Evolutionary conservation across 768 basidiomycete species (phyloP).

Genomic region (Strobilomyces dryophilus): DNA sequence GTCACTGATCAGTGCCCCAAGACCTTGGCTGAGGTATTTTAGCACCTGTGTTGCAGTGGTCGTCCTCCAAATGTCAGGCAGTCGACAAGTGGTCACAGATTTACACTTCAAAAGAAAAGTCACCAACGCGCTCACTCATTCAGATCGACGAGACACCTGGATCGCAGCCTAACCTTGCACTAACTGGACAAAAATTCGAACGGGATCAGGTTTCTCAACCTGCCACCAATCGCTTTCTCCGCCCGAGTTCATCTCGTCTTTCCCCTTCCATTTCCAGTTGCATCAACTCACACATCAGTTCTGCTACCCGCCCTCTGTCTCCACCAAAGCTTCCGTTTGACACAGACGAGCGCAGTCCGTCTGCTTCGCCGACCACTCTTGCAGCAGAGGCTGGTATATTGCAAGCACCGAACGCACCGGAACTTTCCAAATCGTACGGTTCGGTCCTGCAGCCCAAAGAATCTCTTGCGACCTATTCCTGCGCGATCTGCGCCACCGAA

Average conservation of each 20-base stretch:
- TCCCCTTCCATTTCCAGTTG: conserved; percentile 38
- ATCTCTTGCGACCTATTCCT: conserved; percentile 64
- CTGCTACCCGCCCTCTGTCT: conserved; percentile 54
- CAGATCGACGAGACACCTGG: conserved; percentile 14
- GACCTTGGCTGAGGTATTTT: conserved; percentile 14
- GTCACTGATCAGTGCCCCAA: conserved; percentile 2
- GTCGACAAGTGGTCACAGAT: conserved; percentile 80
- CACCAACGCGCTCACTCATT: conserved; percentile 38
- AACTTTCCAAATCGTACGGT: conserved; percentile 78
- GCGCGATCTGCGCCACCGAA: conserved; percentile 55
- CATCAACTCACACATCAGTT: conserved; percentile 56
- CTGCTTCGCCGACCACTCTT: conserved; percentile 37
- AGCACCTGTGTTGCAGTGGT: conserved; percentile 72
- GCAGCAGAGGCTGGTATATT: conserved; percentile 59
- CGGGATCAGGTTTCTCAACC: conserved; percentile 1
- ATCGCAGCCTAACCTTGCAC: conserved; percentile 9
- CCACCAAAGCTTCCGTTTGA: conserved; percentile 44
- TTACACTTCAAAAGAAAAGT: conserved; percentile 56
- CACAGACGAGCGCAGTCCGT: conserved; percentile 16
- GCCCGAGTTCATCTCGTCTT: conserved; percentile 38
- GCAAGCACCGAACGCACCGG: conserved; percentile 55
- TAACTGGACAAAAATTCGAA: conserved; percentile 5
- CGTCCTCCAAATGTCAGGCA: conserved; percentile 36
- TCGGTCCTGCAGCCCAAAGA: conserved; percentile 79
- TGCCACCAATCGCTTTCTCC: conserved; percentile 44